Percentiles rank a stretch among this genome's conserved stretches.
phyloP scores from a whole-genome alignment of 1,284 basidiomycete genomes.

The Mycosarcoma maydis region DNA sequence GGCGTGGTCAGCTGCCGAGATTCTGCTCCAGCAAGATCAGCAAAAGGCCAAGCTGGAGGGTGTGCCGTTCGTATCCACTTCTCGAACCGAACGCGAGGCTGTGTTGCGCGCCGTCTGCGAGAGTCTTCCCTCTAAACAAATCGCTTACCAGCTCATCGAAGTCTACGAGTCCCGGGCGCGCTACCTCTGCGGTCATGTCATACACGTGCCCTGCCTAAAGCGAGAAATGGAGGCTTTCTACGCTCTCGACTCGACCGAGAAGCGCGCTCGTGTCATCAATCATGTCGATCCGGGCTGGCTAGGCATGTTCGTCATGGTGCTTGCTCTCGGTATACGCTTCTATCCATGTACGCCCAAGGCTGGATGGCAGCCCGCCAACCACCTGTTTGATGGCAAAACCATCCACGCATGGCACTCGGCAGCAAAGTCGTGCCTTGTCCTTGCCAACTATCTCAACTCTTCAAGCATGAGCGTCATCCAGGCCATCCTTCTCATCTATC shows the following conservation, averaged over 20 bases:
- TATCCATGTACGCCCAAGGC: conserved; percentile 53
- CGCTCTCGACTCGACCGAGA: conserved; percentile 51
- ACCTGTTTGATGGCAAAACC: conserved; percentile 60
- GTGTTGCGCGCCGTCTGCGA: conserved; percentile 59
- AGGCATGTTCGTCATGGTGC: conserved; percentile 53
- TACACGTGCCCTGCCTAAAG: conserved; percentile 54
- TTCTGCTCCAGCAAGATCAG: conserved; percentile 29
- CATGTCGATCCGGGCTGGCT: conserved; percentile 62
- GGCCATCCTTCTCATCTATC: conserved; percentile 51
- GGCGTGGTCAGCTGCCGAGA: conserved; percentile 59
- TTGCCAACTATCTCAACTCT: conserved; percentile 56
- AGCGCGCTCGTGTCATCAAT: conserved; percentile 59
- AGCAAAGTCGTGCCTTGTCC: conserved; percentile 53
- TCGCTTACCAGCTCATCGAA: conserved; percentile 55
- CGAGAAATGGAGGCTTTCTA: conserved; percentile 59
- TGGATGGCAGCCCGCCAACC: conserved; percentile 38
- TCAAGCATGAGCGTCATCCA: conserved; percentile 57
- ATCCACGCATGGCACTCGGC: conserved; percentile 60
- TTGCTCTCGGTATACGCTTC: conserved; percentile 60
- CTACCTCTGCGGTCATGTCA: conserved; percentile 51
- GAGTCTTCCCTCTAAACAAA: conserved; percentile 51
- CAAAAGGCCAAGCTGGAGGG: conserved; percentile 32
- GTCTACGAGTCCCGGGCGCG: conserved; percentile 54
- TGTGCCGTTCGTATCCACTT: conserved; percentile 16
- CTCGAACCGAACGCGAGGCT: conserved; percentile 53